Base-by-base conservation (phyloP, 2,329 filamentous ascomycete species). In the Nemania sp. region DNA sequence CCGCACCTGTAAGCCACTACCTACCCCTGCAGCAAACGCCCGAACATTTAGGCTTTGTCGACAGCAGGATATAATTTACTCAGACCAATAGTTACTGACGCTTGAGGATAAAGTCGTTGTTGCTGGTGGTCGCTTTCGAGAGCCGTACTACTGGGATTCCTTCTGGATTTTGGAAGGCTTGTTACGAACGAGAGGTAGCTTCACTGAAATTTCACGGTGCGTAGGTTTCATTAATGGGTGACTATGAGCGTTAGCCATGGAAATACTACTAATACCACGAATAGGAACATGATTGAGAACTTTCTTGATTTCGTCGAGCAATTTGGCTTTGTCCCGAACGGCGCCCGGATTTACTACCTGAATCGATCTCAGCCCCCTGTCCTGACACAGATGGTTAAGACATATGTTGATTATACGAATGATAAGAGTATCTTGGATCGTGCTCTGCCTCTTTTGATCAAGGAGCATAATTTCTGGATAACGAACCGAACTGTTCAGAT, bases 121-220 rank as follows among this genome's bases (percentile, higher is more conserved):
- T 15, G 87, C 87, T 3, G 87, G 87, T 12, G 87, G 87, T n/a
- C 84, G 87, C 32, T 90, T 90, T 77, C 80, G 87, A 35, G 87
- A 90, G 73, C 81, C 85, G 1, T 90, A 90, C 70, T 90, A 90
- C 72, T 90, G 87, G 87, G 87, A 90, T 72, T 87, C 85, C 34
- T 89, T 83, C 75, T 89, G 85, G 86, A 87, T 89, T 50, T 67
- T 90, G 48, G 83, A 88, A 73, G 87, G 87, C 21, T 78, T 90
- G 21, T 74, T 90, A 35, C 81, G 87, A 48, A 89, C 86, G 0
- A 81, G 85, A 15, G 87, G 87, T 39, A 81, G 81, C 46, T 90
- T 89, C 63, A 82, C 82, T 6, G 73, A 83, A 35, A 87, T 90
- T 61, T 83, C 87, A 3, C 81, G 80, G 71, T 73, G 50, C 21